Evolutionary conservation across 352 stramenopile genomes (phyloP).

Genomic region (Globisporangium lucens): DNA sequence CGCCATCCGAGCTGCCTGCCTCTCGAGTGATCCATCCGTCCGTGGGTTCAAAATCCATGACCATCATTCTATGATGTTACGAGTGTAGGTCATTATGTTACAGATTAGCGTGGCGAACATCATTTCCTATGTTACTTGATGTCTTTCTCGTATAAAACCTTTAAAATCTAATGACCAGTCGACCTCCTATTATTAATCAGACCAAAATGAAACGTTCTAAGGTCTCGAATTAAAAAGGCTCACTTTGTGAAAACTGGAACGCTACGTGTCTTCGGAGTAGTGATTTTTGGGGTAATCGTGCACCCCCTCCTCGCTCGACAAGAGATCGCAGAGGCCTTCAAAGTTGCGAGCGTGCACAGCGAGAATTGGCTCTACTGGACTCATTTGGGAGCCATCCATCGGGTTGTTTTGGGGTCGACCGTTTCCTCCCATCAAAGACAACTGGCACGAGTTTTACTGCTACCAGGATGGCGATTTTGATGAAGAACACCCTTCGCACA

Average conservation of each 20-base stretch:
- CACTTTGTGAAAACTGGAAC: no score
- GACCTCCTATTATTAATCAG: no score
- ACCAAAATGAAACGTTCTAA: no score
- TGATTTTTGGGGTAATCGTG: background rate
- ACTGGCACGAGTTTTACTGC: background rate
- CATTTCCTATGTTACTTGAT: background rate
- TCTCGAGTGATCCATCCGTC: background rate
- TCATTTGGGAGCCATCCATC: background rate
- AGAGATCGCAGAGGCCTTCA: background rate
- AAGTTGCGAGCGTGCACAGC: background rate
- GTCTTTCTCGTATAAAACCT: no score
- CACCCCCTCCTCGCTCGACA: background rate
- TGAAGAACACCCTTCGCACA: background rate
- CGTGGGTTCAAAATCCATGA: background rate
- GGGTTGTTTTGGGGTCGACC: background rate
- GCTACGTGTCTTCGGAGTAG: background rate
- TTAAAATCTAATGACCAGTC: no score
- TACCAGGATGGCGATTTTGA: background rate
- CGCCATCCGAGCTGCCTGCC: background rate
- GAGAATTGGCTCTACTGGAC: background rate
- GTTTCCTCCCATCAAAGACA: background rate
- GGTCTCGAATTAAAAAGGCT: no score
- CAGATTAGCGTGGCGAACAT: background rate
- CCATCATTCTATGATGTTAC: background rate
- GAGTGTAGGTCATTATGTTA: background rate